phyloP scores from a whole-genome alignment of 768 basidiomycete species.

The Boletus rex-veris region DNA sequence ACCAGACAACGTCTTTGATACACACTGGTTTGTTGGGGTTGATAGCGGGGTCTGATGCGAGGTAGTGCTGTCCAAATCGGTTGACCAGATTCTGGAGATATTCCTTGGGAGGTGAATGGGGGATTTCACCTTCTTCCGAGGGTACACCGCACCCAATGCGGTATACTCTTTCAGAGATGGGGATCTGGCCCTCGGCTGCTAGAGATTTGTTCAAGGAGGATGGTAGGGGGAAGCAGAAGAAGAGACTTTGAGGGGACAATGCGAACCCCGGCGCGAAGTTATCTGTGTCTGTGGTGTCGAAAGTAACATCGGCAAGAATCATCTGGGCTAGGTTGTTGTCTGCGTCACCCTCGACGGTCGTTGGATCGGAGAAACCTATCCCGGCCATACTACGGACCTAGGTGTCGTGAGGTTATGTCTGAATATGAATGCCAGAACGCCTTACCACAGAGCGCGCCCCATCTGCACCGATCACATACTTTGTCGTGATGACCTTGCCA shows the following conservation, averaged over 20 bases:
- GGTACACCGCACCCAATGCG: slow-evolving; percentile 43
- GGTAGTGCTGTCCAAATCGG: slow-evolving; percentile 33
- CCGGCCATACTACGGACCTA: slow-evolving; percentile 43
- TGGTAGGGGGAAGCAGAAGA: slow-evolving; percentile 39
- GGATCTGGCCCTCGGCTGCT: slow-evolving; percentile 2
- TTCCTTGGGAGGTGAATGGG: slow-evolving; percentile 35
- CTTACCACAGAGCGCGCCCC: slow-evolving; percentile 45
- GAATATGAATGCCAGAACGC: background rate
- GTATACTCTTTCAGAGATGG: slow-evolving; percentile 26
- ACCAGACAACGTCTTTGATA: slow-evolving; percentile 41
- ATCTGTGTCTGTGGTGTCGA: slow-evolving; percentile 18
- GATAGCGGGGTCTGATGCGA: slow-evolving; percentile 35
- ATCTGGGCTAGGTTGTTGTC: slow-evolving; percentile 36
- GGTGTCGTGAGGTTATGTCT: background rate
- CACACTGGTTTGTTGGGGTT: slow-evolving; percentile 30
- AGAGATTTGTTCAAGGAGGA: slow-evolving; percentile 21
- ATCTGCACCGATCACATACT: slow-evolving; percentile 51
- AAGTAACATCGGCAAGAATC: slow-evolving; percentile 45
- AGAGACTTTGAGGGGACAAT: slow-evolving; percentile 30
- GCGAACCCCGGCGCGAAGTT: slow-evolving; percentile 16
- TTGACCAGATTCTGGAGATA: slow-evolving; percentile 46
- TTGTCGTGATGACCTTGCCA: slow-evolving; percentile 41
- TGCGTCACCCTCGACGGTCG: slow-evolving; percentile 22
- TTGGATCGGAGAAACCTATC: slow-evolving; percentile 45
- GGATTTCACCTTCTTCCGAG: slow-evolving; percentile 32